phyloP scores from a whole-genome alignment of 129 eudicot genomes.

The Mikania micrantha region DNA sequence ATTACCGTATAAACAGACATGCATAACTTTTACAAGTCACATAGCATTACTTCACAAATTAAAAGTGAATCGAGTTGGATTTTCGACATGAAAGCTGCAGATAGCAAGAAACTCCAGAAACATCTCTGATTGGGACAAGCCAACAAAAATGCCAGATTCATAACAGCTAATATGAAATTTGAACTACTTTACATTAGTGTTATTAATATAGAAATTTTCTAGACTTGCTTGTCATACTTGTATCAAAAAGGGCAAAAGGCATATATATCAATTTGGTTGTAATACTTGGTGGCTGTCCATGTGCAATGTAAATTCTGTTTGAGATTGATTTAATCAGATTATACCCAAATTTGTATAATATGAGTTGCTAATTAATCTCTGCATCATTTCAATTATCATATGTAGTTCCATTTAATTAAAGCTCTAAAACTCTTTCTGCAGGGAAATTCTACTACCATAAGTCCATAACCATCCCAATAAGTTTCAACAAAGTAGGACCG shows the following conservation, averaged over 20 bases:
- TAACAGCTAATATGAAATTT: not conserved
- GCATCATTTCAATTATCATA: not conserved
- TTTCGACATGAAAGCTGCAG: not conserved
- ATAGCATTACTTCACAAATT: slow-evolving; percentile 1
- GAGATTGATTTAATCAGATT: slow-evolving; percentile 4
- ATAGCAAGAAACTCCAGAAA: not conserved
- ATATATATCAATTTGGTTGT: not conserved
- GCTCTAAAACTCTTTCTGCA: not conserved
- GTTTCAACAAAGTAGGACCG: not conserved
- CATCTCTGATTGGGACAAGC: not conserved
- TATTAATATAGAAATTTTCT: not conserved
- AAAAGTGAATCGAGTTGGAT: not conserved
- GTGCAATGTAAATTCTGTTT: not conserved
- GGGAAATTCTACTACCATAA: not conserved
- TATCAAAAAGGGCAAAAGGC: not conserved
- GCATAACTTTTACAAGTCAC: not conserved
- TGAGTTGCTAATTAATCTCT: not conserved
- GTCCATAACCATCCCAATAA: not conserved
- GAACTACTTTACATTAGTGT: not conserved
- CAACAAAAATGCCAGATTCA: not conserved
- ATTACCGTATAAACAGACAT: not conserved
- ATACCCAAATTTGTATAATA: not conserved
- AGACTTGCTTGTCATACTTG: not conserved
- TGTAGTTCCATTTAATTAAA: not conserved
- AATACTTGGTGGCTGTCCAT: not conserved